Evolutionary conservation across 768 basidiomycete genomes (phyloP), one percentile per base, ranked within the genome.

Genomic region (Russula lepida): DNA sequence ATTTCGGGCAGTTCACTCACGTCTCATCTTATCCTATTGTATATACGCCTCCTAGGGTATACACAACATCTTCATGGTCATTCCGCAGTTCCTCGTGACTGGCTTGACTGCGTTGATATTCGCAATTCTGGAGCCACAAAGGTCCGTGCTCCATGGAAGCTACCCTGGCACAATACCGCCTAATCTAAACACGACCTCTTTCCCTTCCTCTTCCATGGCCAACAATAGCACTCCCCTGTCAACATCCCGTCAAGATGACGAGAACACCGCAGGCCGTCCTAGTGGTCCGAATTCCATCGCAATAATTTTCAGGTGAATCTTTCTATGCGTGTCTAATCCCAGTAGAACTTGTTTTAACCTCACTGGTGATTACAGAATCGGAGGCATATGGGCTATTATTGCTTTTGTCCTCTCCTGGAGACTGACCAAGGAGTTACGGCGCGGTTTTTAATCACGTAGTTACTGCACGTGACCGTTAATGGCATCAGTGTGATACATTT

Each of bases 21-120:
- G 21, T 41, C 25, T 6, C 15, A 37, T 37, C 44, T 49, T 50
- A 12, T 41, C 17, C 39, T 39, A 6, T 17, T 17, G 6, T 19
- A 41, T 41, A n/a, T 41, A 21, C 15, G 27, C 17, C 15, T 9
- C 4, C 8, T 62, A 93, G 91, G 94, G 95, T 43, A 95, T 98
- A 55, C 94, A 98, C 73, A 98, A 97, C 69, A 82, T 97, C 60
- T 95, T 89, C 72, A 77, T 98, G 63, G 95, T 98, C 60, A 75
- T 97, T 7, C 95, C 95, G 0, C 95, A 98, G 69, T 95, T 98
- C 73, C 78, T 98, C 43, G 88, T 95, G 33, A 95, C 91, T 0
- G 92, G 85, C 25, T 72, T 98, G 5, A 85, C 92, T 0, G 84
- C 93, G 11, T 75, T 95, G 63, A 80, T 98, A 49, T 97, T 98